Base-by-base conservation (phyloP, 257 asterid species). In the Cynanchum wilfordii region DNA sequence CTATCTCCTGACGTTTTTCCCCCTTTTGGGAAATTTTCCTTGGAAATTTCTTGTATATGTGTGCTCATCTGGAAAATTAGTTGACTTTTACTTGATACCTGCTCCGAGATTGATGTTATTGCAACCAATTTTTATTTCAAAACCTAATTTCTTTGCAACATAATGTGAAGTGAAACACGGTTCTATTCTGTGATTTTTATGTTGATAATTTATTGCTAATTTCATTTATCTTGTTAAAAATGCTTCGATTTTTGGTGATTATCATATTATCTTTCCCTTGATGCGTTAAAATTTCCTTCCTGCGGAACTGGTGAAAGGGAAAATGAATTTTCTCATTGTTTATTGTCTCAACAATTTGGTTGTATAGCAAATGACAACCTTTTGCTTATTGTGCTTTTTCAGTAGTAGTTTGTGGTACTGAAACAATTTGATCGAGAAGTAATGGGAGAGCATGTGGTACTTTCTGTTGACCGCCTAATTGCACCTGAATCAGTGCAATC, bases 361-460 rank as follows among this genome's bases (percentile, higher is more conserved):
- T 36, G 4, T 33, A 15, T 45, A 27, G 22, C 15, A 16, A 47
- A 51, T 51, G 59, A 13, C 57, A n/a, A 71, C 29, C 4, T 56
- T 54, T 3, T 62, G 25, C 12, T 25, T 68, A 27, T 33, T 33
- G 3, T 52, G 60, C 63, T 22, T 52, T 30, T 52, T 30, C 57
- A 63, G 44, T 73, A 9, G 10, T 76, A 57, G 42, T 47, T 44
- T 36, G 17, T 25, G 58, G 42, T 52, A 15, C 25, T 29, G 22
- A 67, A 59, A 5, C 24, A 44, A 24, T 45, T 50, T 33, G 36
- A 62, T 29, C 11, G 44, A 76, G 33, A 72, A 73, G 72, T 78
- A 57, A 85, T 85, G 89, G 87, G 84, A 67, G 85, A 82, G 42
- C 81, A 82, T 70, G 64, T 74, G 80, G 75, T 72, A 54, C 73